phyloP scores from a whole-genome alignment of 345 rosid genomes.

The Diplotaxis tenuifolia region DNA sequence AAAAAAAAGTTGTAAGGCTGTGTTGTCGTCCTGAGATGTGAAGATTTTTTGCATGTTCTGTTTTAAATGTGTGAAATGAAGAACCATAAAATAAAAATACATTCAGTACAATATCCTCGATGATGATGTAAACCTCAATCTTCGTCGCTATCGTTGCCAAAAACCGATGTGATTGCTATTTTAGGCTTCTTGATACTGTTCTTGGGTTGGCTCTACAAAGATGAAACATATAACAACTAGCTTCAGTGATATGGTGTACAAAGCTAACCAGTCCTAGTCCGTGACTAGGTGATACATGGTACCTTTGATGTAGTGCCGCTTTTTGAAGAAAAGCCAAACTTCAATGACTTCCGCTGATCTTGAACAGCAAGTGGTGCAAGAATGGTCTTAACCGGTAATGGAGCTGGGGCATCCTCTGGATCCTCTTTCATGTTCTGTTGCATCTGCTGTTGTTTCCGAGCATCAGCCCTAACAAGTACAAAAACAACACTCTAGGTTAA shows the following conservation, averaged over 20 bases:
- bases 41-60: not conserved
- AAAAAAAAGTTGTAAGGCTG: not conserved
- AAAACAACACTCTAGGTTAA: not conserved
- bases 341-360: conserved; percentile 73
- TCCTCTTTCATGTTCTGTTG: conserved; percentile 51
- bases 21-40: not conserved
- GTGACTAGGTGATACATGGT: not conserved
- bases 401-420: conserved; percentile 41
- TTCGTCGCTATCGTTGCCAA: conserved; percentile 77
- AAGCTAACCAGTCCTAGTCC: not conserved
- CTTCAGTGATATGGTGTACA: not conserved
- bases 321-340: conserved; percentile 89
- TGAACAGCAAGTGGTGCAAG: conserved; percentile 60
- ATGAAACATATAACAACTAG: not conserved
- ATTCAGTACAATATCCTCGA: not conserved
- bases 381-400: conserved; percentile 34
- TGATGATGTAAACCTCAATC: conserved; percentile 32
- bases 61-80: not conserved
- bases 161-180: conserved; percentile 62
- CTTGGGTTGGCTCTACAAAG: conserved; percentile 47
- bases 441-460: conserved; percentile 66
- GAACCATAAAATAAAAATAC: not conserved
- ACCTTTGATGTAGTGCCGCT: conserved; percentile 66
- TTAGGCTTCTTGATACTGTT: conserved; percentile 66
- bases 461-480: conserved; percentile 65